Evolutionary conservation across 106 monocot genomes (phyloP).

Genomic region (Narthecium ossifragum): DNA sequence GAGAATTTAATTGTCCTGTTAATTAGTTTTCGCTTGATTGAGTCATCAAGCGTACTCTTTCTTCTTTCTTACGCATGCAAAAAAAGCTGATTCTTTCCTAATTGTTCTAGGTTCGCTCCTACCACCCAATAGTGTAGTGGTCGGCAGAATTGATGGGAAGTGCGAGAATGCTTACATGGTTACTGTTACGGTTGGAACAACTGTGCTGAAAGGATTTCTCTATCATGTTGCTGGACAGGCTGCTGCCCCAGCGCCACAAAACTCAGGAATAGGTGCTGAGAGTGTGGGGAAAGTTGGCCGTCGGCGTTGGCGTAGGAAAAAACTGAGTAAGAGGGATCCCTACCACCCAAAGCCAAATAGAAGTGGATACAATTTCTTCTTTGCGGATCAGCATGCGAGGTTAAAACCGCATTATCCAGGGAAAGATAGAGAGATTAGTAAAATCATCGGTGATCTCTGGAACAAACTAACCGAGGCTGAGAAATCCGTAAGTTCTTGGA

Average conservation of each 20-base stretch:
- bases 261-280: neutral
- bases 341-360: constrained; percentile 85
- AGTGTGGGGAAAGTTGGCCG: constrained; percentile 8
- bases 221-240: constrained; percentile 42
- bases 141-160: constrained; percentile 84
- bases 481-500: constrained; percentile 72
- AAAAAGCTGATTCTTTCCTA: no score
- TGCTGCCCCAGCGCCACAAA: constrained; percentile 7
- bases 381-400: constrained; percentile 82
- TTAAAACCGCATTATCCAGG: constrained; percentile 74
- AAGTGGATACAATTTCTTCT: constrained; percentile 99
- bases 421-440: constrained; percentile 81
- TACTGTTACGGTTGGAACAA: constrained; percentile 43
- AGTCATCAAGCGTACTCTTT: no score
- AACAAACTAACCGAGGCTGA: constrained; percentile 63
- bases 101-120: neutral
- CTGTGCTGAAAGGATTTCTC: constrained; percentile 58
- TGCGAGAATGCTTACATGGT: constrained; percentile 92
- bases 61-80: no score
- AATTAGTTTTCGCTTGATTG: no score
- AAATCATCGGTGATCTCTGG: constrained; percentile 89
- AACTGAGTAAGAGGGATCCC: constrained; percentile 67
- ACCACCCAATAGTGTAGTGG: constrained; percentile 22
- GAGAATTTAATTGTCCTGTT: no score
- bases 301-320: constrained; percentile 57